Base-by-base conservation (phyloP, 768 basidiomycete species). In the Calocybe gangraenosa region DNA sequence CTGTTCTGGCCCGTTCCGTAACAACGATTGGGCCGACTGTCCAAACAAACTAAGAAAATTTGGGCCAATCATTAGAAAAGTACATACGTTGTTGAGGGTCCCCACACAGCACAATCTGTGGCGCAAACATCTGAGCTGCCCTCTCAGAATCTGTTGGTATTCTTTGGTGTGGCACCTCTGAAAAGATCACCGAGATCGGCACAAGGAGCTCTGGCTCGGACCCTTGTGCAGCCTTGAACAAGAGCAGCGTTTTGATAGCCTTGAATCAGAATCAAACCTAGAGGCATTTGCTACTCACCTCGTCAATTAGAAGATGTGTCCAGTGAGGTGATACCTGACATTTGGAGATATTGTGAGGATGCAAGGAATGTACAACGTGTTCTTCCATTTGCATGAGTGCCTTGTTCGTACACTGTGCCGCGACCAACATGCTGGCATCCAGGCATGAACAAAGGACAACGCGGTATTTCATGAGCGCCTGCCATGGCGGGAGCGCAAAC, bases 291-390 rank as follows among this genome's bases (percentile, higher is more conserved):
- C 25, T 19, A 9, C 52, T 37, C 30, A 71, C 74, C 59, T 78
- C 75, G 44, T 78, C 75, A 44, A 78, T 74, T 1, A 78, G 43
- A 2, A 78, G 59, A 60, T 78, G 75, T 1, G 74, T 75, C 73
- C 74, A 78, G 54, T 78, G 75, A 11, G 71, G 73, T 40, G 65
- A 59, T 7, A 65, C 64, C 0, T 58, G 58, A 25, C 60, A 48
- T 25, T 60, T 59, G 15, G 44, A 33, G 6, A 49, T 56, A 10
- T 63, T 57, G 53, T 63, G 59, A 3, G 73, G 72, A 57, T 76
- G 73, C 15, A 76, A 39, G 0, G 63, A 49, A 33, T 51, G 51
- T n/a, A 62, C 42, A 0, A 71, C 44, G 19, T 73, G 65, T 19
- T 62, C 58, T 54, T 78, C 74, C 52, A 76, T 51, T 7, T 50